Conservation (phyloP, 768 basidiomycete species). For the Rhizopogon vulgaris region DNA sequence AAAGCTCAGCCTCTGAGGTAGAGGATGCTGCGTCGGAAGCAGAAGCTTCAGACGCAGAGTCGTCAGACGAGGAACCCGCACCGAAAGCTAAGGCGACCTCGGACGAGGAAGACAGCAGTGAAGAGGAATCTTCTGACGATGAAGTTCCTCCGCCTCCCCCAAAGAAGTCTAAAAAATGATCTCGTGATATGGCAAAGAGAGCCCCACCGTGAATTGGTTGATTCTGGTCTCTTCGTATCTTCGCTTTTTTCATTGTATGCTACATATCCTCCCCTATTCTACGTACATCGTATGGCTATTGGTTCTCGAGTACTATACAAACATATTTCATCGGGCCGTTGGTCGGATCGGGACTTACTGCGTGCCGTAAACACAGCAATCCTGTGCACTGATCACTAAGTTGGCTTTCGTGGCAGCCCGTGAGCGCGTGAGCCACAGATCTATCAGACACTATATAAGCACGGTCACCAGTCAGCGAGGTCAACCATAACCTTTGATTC, state of each 20-base stretch:
- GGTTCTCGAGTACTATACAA: background rate
- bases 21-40: conserved; percentile 7
- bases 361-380: conserved; percentile 18
- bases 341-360: conserved; percentile 2
- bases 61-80: conserved; percentile 19
- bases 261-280: background rate
- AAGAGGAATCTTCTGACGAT: conserved; percentile 27
- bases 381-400: conserved; percentile 10
- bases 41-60: conserved; percentile 7
- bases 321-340: background rate
- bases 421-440: background rate
- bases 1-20: conserved; percentile 26
- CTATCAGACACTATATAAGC: conserved; percentile 6
- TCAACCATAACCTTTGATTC: conserved; percentile 6
- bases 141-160: conserved; percentile 24
- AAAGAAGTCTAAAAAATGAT: conserved; percentile 22
- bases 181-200: background rate
- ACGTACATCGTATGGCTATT: background rate
- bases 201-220: background rate
- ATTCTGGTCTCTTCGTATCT: background rate
- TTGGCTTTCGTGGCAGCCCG: too few relatives aligned
- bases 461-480: conserved; percentile 14
- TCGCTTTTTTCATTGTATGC: background rate
- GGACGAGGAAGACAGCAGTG: conserved; percentile 6
- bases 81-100: conserved; percentile 15